Evolutionary conservation across 768 basidiomycete species (phyloP), one percentile per base, ranked within the genome.

Genomic region (Lactifluus volemus): DNA sequence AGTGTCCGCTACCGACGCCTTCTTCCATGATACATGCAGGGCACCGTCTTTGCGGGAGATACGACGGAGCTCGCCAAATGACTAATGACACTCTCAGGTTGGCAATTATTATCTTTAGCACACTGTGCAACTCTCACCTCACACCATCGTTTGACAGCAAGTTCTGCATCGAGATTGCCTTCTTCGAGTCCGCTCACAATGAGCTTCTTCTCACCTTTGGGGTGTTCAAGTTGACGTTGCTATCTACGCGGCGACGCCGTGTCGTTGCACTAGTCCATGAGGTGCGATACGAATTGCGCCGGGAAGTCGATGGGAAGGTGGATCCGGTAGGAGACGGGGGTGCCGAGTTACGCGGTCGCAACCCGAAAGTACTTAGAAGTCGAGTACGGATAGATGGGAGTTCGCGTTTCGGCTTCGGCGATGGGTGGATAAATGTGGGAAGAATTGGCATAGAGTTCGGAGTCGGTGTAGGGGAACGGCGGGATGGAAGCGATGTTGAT

Each of bases 121-220:
- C 6, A 30, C 8, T 21, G 17, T 53, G n/a, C 4, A 21, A 8
- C 8, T 34, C 63, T 55, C 47, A 65, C 63, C 65, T 66, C 65
- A 48, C 65, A 66, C 65, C 65, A 66, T 29, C 49, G 52, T 32
- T 59, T 57, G 34, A 66, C 63, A 11, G 65, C 65, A 25, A 55
- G 51, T 45, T 66, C 65, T 17, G 63, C 65, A 10, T 60, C 55
- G 21, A 60, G 21, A 34, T 66, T 60, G 53, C 61, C 63, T 19
- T 49, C 38, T 4, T 59, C 59, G 30, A 66, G 56, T 1, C 65
- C 65, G 29, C 38, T 66, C 38, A 66, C 65, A n/a, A 66, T 14
- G 19, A 66, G 63, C 8, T 56, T 56, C 39, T 65, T 65, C 63
- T 63, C 61, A 17, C 56, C 52, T 36, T 48, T 53, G 47, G 10